A percentile compares a stretch with the other conserved stretches of the same genome.
Conservation (phyloP, 495 filamentous ascomycete species). For the Annulohypoxylon bovei region DNA sequence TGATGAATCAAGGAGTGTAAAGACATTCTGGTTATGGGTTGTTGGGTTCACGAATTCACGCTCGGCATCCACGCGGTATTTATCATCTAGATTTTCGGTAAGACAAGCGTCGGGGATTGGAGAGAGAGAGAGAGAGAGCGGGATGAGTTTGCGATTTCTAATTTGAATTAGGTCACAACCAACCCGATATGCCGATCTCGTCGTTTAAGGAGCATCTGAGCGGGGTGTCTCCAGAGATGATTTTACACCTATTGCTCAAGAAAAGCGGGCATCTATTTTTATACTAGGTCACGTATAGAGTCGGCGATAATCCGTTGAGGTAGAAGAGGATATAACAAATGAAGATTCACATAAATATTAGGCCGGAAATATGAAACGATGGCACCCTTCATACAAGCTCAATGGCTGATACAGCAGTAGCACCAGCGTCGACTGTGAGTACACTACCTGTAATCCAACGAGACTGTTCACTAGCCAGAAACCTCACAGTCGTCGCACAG, state of each 20-base stretch:
- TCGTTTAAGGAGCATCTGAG: not conserved
- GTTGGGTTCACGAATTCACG: not conserved
- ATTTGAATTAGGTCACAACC: not conserved
- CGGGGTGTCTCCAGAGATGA: constrained; percentile 1
- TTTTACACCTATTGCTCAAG: not conserved
- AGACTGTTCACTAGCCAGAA: constrained; percentile 58
- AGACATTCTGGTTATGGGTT: constrained; percentile 4
- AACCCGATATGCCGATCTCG: constrained; percentile 13
- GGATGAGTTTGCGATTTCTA: not conserved
- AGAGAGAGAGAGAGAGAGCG: not conserved
- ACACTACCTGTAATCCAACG: constrained; percentile 62
- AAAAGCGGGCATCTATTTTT: not conserved
- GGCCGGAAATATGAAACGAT: not conserved
- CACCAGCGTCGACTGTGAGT: constrained; percentile 62
- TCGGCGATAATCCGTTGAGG: not conserved
- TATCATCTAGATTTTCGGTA: not conserved
- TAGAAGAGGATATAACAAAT: not conserved
- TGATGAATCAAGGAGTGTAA: constrained; percentile 23
- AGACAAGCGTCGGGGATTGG: not conserved
- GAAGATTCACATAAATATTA: not conserved
- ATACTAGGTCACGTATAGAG: not conserved
- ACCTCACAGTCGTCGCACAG: constrained; percentile 48
- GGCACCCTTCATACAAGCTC: constrained; percentile 23
- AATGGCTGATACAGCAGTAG: constrained; percentile 44
- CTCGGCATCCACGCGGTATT: not conserved